These are phyloP conservation scores for Cladophialophora immunda DNA, from an alignment of 2,329 filamentous ascomycete genomes.

Conservation along the genomic window DNA sequence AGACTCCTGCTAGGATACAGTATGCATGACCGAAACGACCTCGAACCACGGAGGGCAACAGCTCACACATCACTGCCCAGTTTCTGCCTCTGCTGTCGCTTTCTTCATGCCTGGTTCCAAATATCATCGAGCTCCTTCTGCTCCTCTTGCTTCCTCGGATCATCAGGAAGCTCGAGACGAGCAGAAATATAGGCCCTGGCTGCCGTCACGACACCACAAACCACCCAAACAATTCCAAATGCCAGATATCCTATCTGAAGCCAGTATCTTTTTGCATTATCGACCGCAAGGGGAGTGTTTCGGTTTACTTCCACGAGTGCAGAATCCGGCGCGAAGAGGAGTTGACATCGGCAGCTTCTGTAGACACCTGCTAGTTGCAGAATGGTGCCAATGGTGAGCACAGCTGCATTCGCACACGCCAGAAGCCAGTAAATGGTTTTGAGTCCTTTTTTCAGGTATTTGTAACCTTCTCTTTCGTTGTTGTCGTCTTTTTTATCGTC, in stretches of 20 bases:
- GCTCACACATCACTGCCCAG: too few relatives aligned
- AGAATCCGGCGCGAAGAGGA: neutral
- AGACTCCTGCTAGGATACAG: too few relatives aligned
- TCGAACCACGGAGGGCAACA: too few relatives aligned
- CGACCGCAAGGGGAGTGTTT: neutral
- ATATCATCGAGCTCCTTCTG: too few relatives aligned
- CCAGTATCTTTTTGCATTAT: conserved; percentile 11
- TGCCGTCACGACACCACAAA: conserved; percentile 9
- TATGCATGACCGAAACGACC: too few relatives aligned
- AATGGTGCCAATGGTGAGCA: conserved; percentile 12
- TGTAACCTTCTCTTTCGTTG: neutral
- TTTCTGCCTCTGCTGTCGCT: too few relatives aligned
- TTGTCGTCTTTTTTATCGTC: too few relatives aligned
- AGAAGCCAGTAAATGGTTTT: neutral
- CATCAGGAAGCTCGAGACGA: too few relatives aligned
- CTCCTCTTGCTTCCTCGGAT: too few relatives aligned
- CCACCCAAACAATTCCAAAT: conserved; percentile 17
- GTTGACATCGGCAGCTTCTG: conserved; percentile 11
- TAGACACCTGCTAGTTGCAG: conserved; percentile 14
- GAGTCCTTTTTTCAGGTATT: neutral
- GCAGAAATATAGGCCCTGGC: neutral
- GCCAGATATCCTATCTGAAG: conserved; percentile 5
- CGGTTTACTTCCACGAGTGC: conserved; percentile 11
- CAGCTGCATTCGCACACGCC: conserved; percentile 11
- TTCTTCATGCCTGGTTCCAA: too few relatives aligned